Conservation (phyloP, 768 basidiomycete genomes). For the Lentinula sp. region DNA sequence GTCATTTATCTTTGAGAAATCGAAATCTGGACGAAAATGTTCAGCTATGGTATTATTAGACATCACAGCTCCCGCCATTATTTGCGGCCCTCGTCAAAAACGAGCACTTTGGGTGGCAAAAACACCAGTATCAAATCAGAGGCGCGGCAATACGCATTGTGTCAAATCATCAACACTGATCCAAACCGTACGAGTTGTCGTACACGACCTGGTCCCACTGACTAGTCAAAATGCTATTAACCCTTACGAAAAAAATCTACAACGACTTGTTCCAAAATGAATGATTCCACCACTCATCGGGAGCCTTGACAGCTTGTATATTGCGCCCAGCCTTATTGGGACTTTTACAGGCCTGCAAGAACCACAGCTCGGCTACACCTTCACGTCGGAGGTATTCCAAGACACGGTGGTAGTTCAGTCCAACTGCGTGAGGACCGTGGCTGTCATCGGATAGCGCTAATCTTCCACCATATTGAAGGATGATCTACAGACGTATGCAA, state of each 20-base stretch:
- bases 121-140: neutral
- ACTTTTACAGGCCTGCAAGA: slow-evolving; percentile 34
- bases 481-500: slow-evolving; percentile 42
- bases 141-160: neutral
- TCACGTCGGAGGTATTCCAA: slow-evolving; percentile 55
- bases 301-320: slow-evolving; percentile 35
- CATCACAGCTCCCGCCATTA: neutral
- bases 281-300: slow-evolving; percentile 53
- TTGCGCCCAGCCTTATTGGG: slow-evolving; percentile 42
- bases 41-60: neutral
- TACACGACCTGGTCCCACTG: neutral
- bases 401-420: slow-evolving; percentile 72
- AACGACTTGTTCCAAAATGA: slow-evolving; percentile 42
- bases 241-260: neutral
- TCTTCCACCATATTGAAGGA: slow-evolving; percentile 61
- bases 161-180: neutral
- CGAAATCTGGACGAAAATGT: neutral
- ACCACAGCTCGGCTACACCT: slow-evolving; percentile 65
- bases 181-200: neutral
- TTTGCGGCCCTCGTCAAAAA: neutral
- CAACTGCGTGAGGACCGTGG: slow-evolving; percentile 85
- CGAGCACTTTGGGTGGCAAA: too few relatives aligned
- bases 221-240: neutral
- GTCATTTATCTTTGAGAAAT: neutral
- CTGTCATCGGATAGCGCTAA: slow-evolving; percentile 94